Percentiles rank a stretch among this genome's conserved stretches.
Conservation (phyloP, 345 rosid genomes). For the Eucalyptus tenuipes region DNA sequence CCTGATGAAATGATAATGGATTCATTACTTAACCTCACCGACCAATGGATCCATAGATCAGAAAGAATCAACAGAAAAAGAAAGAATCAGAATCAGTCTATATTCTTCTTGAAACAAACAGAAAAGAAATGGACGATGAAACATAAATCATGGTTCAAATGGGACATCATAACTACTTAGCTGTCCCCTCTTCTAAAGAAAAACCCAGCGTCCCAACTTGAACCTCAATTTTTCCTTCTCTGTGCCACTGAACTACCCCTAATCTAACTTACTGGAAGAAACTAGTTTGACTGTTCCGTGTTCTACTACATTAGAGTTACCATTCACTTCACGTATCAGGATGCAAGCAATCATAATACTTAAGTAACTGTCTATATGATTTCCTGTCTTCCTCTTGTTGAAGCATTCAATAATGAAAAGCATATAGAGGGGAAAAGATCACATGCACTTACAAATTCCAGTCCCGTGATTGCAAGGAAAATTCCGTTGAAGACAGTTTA, state of each 20-base stretch:
- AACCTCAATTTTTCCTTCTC: background rate
- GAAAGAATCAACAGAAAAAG: background rate
- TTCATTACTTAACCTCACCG: background rate
- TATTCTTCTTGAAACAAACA: background rate
- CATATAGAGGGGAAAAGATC: background rate
- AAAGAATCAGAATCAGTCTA: background rate
- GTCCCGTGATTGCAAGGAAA: slow-evolving; percentile 46
- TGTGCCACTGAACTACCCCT: background rate
- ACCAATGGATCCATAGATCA: background rate
- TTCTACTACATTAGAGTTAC: background rate
- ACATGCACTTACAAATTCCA: slow-evolving; percentile 42
- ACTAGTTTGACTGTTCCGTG: background rate
- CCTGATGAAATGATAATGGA: background rate
- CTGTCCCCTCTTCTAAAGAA: background rate
- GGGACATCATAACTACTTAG: background rate
- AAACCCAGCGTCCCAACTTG: background rate
- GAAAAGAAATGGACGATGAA: background rate
- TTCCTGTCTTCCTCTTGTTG: background rate
- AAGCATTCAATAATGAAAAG: background rate
- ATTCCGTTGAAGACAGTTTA: slow-evolving; percentile 52
- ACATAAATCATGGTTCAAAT: background rate
- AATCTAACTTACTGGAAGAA: background rate
- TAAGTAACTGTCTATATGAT: background rate
- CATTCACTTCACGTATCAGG: background rate
- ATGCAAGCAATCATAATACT: background rate